phyloP scores from a whole-genome alignment of 768 basidiomycete genomes.

The Trametes villosa region DNA sequence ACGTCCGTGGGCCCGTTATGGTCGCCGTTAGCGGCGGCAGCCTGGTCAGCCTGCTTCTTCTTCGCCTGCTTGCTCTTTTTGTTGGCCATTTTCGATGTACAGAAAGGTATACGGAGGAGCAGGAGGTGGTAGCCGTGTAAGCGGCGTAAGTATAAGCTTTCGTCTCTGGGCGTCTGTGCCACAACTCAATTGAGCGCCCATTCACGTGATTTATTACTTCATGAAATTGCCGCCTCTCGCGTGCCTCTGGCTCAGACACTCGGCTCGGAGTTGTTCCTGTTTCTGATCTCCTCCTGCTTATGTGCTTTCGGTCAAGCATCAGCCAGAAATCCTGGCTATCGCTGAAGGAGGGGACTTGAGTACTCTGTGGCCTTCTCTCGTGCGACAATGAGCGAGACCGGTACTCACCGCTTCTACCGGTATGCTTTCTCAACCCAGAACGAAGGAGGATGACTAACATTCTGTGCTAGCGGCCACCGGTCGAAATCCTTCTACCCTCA shows the following conservation, averaged over 20 bases:
- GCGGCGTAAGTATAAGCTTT: background rate
- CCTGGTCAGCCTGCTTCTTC: conserved; percentile 23
- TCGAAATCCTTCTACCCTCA: conserved; percentile 37
- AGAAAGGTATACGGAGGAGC: background rate
- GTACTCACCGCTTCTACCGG: conserved; percentile 1
- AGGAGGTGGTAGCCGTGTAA: background rate
- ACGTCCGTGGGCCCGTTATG: conserved; percentile 6
- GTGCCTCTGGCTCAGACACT: too few species aligned
- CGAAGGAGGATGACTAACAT: background rate
- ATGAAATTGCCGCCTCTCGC: too few species aligned
- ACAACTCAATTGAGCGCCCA: too few species aligned
- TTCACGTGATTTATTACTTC: too few species aligned
- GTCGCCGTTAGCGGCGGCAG: conserved; percentile 11
- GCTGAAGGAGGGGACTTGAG: too few species aligned
- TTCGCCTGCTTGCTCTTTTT: conserved; percentile 28
- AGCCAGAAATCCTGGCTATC: too few species aligned
- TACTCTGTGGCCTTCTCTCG: too few species aligned
- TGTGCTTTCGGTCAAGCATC: too few species aligned
- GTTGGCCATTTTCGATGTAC: conserved; percentile 21
- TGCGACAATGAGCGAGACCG: background rate
- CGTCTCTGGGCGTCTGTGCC: too few species aligned
- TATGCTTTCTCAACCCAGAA: background rate
- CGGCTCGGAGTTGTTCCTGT: too few species aligned
- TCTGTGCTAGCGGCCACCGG: conserved; percentile 36
- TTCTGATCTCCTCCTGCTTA: too few species aligned